Evolutionary conservation across 2,329 filamentous ascomycete species (phyloP), one percentile per base, ranked within the genome.

Genomic region (Paraphaeosphaeria sporulosa): DNA sequence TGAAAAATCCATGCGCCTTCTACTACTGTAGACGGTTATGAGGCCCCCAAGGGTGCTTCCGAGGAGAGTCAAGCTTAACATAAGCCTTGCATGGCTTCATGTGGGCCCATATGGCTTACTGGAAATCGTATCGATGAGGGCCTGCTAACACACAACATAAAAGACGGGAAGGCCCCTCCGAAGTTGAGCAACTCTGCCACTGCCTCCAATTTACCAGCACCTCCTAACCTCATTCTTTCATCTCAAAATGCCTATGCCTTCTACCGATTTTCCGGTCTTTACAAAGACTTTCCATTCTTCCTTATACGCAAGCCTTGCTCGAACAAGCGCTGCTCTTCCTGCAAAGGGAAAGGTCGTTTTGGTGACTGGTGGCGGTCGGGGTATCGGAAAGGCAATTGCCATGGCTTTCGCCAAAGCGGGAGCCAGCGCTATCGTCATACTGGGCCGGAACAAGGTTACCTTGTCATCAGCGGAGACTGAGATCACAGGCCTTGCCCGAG

Each of bases 341-440:
- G 44, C 54, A 8, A 42, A 42, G 10, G 59, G 62, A 6, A 64
- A 66, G 46, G 57, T 52, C 7, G 43, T 64, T 32, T 15, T 65
- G 1, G 55, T 67, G 30, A 83, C 81, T 6, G 81, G 80, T 38
- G 57, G 57, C 40, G 49, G 40, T 4, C 21, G 46, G 27, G 57
- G 49, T 9, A 54, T 59, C 19, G 57, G 57, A 25, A 48, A 47
- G 27, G 49, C 42, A 4, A 59, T 54, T 25, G 49, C 49, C 21
- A 34, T 12, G 4, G 43, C 49, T 38, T 59, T 59, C 30, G 49
- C 57, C 40, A 23, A 21, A 36, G 57, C 57, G 43, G n/a, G 34
- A n/a, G 57, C 49, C n/a, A 15, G 25, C 9, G 40, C 42, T 40
- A 43, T 63, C 64, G 42, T 47, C 54, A 68, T 38, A 67, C 4